Percentiles rank a stretch among this genome's conserved stretches.
phyloP scores from a whole-genome alignment of 2,329 filamentous ascomycete species.

The Colletotrichum siamense region DNA sequence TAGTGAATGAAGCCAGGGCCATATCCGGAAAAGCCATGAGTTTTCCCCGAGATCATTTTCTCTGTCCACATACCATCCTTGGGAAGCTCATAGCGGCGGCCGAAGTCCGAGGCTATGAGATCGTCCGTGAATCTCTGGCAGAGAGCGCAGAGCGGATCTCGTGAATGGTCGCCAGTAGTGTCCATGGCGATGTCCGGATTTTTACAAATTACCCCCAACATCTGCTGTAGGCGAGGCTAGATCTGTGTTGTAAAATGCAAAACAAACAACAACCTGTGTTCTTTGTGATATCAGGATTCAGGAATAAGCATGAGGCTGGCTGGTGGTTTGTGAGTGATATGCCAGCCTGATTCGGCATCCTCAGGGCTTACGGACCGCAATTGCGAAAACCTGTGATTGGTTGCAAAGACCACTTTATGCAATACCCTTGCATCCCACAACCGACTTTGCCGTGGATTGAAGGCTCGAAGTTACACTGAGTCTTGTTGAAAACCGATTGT shows the following conservation, averaged over 20 bases:
- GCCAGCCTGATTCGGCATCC: neutral
- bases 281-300: too few species aligned
- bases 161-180: rapidly evolving
- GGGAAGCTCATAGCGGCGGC: neutral
- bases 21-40: rapidly evolving
- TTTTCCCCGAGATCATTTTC: rapidly evolving
- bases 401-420: neutral
- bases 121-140: neutral
- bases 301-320: neutral
- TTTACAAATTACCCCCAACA: too few species aligned
- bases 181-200: neutral
- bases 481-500: neutral
- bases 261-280: too few species aligned
- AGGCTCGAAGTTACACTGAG: neutral
- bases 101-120: neutral
- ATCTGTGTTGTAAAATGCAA: too few species aligned
- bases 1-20: neutral
- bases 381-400: neutral
- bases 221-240: too few species aligned
- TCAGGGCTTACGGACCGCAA: neutral
- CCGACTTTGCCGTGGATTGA: neutral
- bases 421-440: neutral
- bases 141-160: neutral
- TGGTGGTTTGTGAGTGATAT: neutral
- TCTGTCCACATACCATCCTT: neutral